Percentiles rank a stretch among this genome's conserved stretches.
Conservation (phyloP, 257 asterid genomes). For the Plantago ovata region DNA sequence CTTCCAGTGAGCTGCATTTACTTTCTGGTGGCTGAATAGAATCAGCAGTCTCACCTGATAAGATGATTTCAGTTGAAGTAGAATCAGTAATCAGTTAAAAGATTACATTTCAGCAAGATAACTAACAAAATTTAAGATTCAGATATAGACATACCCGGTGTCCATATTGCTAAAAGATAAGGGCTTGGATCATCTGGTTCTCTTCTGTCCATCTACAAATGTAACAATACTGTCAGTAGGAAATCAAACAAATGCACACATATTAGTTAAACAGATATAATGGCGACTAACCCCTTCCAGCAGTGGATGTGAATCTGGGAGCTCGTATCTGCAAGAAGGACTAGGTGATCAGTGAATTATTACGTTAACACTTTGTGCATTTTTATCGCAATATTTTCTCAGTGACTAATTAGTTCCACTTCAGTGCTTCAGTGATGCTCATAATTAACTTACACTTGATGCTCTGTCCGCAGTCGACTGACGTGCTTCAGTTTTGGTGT, state of each 20-base stretch:
- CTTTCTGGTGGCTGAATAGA: slow-evolving; percentile 70
- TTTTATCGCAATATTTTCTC: background rate
- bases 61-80: slow-evolving; percentile 17
- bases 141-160: slow-evolving; percentile 67
- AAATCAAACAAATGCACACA: slow-evolving; percentile 17
- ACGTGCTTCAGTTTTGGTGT: slow-evolving; percentile 71
- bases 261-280: slow-evolving; percentile 16
- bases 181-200: slow-evolving; percentile 97
- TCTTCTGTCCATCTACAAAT: slow-evolving; percentile 74
- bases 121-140: slow-evolving; percentile 1
- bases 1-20: slow-evolving; percentile 42
- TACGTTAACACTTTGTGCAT: background rate
- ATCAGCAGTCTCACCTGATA: slow-evolving; percentile 79
- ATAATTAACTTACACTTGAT: slow-evolving; percentile 71
- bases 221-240: slow-evolving; percentile 23
- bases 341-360: slow-evolving; percentile 21
- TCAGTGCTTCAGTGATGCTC: background rate
- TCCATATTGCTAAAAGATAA: slow-evolving; percentile 95
- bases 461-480: slow-evolving; percentile 88
- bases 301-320: slow-evolving; percentile 81
- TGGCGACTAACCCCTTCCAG: slow-evolving; percentile 55
- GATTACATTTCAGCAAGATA: slow-evolving; percentile 1
- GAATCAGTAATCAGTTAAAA: slow-evolving; percentile 8
- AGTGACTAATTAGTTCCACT: background rate
- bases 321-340: slow-evolving; percentile 66